phyloP scores from a whole-genome alignment of 1,284 basidiomycete species.

The Leccinum fuscescens region DNA sequence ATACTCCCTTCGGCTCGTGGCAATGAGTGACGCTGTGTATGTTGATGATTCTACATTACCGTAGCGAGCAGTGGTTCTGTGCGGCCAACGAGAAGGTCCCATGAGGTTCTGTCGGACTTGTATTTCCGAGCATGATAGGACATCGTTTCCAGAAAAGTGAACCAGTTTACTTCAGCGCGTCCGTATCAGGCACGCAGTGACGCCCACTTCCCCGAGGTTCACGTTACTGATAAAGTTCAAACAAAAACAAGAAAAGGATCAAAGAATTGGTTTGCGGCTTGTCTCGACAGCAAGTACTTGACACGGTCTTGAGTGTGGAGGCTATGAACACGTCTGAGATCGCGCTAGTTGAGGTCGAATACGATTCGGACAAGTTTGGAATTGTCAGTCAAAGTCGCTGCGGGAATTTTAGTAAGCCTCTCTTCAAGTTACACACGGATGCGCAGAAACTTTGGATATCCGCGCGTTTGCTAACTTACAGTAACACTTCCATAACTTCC shows the following conservation, averaged over 20 bases:
- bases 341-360: no score
- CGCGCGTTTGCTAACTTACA: conserved; percentile 21
- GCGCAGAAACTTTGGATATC: conserved; percentile 18
- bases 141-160: neutral
- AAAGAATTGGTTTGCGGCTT: neutral
- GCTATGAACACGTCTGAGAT: no score
- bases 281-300: neutral
- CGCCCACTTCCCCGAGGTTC: neutral
- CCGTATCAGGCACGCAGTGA: neutral
- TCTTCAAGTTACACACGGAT: conserved; percentile 1
- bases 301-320: neutral
- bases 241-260: neutral
- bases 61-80: neutral
- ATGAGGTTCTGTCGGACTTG: neutral
- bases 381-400: neutral
- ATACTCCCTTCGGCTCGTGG: no score
- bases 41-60: no score
- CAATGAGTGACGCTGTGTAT: neutral
- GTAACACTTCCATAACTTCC: conserved; percentile 13
- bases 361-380: neutral
- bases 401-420: neutral
- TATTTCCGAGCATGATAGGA: neutral
- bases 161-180: neutral
- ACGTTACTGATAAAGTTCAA: neutral
- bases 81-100: neutral